Evolutionary conservation across 345 rosid genomes (phyloP), one percentile per base, ranked within the genome.

Genomic region (Noccaea bulbosa): DNA sequence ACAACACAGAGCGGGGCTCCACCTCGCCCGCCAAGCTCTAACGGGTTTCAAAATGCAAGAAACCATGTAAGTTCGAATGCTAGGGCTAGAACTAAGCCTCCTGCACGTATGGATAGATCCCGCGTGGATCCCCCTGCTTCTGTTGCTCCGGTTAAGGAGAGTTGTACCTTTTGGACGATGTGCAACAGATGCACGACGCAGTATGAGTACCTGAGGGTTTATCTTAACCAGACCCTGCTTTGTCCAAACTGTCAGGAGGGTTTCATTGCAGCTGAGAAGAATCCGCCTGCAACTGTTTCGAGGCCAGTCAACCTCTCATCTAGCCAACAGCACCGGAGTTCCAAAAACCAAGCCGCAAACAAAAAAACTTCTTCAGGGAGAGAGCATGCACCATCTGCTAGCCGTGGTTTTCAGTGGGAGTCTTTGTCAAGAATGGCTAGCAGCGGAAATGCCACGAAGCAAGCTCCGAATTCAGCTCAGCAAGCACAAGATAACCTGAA

Each of bases 131-230:
- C 80, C 3, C 22, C 81, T 61, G 38, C 70, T 5, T 75, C 11
- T 65, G 64, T 65, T 35, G 11, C 81, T 69, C 37, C 86, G 7
- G 22, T 14, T 69, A 83, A 80, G 57, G 73, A 81, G 50, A 78
- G 53, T 20, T 84, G 41, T 70, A 94, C 99, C 30, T 91, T 94
- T 65, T 91, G 99, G 99, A 94, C 99, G 47, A 73, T 80, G 39
- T 94, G 99, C 74, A 79, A 73, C 51, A 69, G 66, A 35, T 94
- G 99, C 85, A 82, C 68, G 80, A 88, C 90, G 4, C 97, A 86
- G 37, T 94, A 82, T 62, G 97, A 91, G 59, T 91, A 86, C 77
- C 81, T 83, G 74, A 85, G 90, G 79, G 20, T 85, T 43, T 94
- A 94, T 74, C 81, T 91, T 44, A 83, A 94, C 73, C 91, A 86